Conservation (phyloP, 371 early-diverging fungal species). For the Rhizopus arrhizus region DNA sequence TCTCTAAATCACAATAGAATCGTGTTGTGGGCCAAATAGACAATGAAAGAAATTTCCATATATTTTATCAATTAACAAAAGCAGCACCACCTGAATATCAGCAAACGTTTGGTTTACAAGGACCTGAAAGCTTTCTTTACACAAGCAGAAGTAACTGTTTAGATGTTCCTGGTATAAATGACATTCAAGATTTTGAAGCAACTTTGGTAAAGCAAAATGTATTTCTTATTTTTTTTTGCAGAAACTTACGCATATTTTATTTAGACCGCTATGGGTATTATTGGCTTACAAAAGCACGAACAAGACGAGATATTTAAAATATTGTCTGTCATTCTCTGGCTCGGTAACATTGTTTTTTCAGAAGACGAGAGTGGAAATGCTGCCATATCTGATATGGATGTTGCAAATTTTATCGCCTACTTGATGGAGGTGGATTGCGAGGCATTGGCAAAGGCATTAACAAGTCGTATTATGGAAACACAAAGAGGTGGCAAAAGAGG, state of each 20-base stretch:
- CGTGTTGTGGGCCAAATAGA: slow-evolving; percentile 96
- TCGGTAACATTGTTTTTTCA: slow-evolving; percentile 78
- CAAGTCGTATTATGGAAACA: slow-evolving; percentile 76
- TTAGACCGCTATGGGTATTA: slow-evolving; percentile 78
- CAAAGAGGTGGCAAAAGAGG: slow-evolving; percentile 82
- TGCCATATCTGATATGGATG: slow-evolving; percentile 65
- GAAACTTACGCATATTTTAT: not conserved
- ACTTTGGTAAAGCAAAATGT: slow-evolving; percentile 57
- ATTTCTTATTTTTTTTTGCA: not conserved
- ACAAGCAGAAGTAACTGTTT: slow-evolving; percentile 76
- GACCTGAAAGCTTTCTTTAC: slow-evolving; percentile 81
- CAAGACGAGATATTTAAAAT: slow-evolving; percentile 81
- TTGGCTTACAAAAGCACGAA: slow-evolving; percentile 73
- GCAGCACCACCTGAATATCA: slow-evolving; percentile 76
- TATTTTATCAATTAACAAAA: slow-evolving; percentile 91
- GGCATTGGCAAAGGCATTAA: slow-evolving; percentile 66
- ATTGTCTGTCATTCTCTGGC: slow-evolving; percentile 81
- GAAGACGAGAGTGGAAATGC: slow-evolving; percentile 71
- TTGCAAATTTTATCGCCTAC: slow-evolving; percentile 77
- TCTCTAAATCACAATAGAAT: slow-evolving; percentile 42
- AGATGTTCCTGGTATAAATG: slow-evolving; percentile 82
- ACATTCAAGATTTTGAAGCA: slow-evolving; percentile 71
- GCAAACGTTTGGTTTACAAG: slow-evolving; percentile 75
- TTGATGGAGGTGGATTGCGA: slow-evolving; percentile 73
- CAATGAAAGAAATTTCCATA: slow-evolving; percentile 98